phyloP scores from a whole-genome alignment of 2,329 filamentous ascomycete species.

The Graphiopsis chlorocephala region DNA sequence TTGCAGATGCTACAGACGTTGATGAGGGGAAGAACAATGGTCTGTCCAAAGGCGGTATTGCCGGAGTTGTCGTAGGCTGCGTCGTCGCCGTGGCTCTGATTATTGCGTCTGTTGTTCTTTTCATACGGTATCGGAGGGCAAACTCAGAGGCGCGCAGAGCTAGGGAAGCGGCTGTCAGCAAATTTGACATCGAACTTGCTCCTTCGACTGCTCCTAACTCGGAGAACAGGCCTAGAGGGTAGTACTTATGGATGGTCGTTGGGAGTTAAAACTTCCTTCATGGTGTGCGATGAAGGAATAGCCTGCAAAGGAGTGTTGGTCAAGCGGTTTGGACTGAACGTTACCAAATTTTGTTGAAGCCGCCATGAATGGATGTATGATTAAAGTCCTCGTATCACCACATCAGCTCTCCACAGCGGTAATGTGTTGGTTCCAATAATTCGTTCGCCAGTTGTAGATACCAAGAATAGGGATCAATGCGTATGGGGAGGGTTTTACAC shows the following conservation, averaged over 20 bases:
- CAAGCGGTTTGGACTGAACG: background rate
- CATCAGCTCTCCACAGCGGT: too few species aligned
- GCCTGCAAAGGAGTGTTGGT: background rate
- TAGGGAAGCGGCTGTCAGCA: conserved; percentile 5
- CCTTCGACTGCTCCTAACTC: background rate
- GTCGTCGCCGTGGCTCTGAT: conserved; percentile 17
- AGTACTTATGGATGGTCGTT: background rate
- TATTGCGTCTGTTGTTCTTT: conserved; percentile 26
- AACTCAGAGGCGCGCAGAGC: conserved; percentile 13
- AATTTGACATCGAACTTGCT: conserved; percentile 11
- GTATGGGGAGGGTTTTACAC: too few species aligned
- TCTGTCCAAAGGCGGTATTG: conserved; percentile 43
- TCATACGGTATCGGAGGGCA: conserved; percentile 17
- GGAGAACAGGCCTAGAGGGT: background rate
- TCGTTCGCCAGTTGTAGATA: too few species aligned
- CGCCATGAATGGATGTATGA: too few species aligned
- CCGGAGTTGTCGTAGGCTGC: conserved; percentile 40
- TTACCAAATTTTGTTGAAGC: background rate
- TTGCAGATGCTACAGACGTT: conserved; percentile 3
- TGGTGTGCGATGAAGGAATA: background rate
- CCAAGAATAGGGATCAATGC: too few species aligned
- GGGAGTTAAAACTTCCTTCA: background rate
- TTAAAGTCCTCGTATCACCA: too few species aligned
- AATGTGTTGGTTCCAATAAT: too few species aligned
- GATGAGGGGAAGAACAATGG: conserved; percentile 17